Conservation (phyloP, 768 basidiomycete genomes). For the Pleurotus platypus region DNA sequence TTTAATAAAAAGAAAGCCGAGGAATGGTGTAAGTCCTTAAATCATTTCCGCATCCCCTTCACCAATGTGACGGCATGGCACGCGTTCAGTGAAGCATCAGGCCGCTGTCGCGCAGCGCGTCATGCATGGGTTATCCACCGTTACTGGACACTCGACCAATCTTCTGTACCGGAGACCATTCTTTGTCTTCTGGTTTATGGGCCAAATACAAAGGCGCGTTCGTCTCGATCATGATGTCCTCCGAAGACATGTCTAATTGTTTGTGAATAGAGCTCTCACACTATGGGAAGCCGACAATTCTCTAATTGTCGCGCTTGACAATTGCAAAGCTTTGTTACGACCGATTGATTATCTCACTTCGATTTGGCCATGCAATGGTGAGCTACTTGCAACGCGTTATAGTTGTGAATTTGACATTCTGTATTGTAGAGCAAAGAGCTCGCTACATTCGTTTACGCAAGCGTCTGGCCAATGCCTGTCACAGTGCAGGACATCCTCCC, state of each 20-base stretch:
- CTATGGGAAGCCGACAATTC: conserved; percentile 62
- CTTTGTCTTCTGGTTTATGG: conserved; percentile 75
- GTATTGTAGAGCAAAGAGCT: conserved; percentile 44
- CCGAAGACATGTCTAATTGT: conserved; percentile 6
- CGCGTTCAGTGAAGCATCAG: conserved; percentile 54
- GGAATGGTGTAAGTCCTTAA: conserved; percentile 60
- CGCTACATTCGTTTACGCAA: conserved; percentile 45
- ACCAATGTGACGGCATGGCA: conserved; percentile 7
- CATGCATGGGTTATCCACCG: conserved; percentile 53
- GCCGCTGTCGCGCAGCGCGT: conserved; percentile 54
- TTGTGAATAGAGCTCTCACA: conserved; percentile 39
- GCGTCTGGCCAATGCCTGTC: conserved; percentile 43
- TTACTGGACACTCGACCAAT: conserved; percentile 53
- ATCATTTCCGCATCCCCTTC: background rate
- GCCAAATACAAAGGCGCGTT: conserved; percentile 54
- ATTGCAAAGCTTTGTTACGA: conserved; percentile 56
- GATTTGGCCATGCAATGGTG: conserved; percentile 66
- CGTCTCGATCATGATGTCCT: background rate
- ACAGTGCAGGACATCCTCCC: conserved; percentile 39
- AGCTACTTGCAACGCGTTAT: conserved; percentile 10
- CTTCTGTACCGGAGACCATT: conserved; percentile 57
- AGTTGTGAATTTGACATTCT: conserved; percentile 9
- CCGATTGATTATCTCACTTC: conserved; percentile 59
- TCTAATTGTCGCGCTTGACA: conserved; percentile 56
- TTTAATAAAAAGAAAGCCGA: conserved; percentile 57